Percentiles rank a stretch among this genome's conserved stretches.
phyloP scores from a whole-genome alignment of 176 grass and related monocot genomes.

The Tuctoria greenei region DNA sequence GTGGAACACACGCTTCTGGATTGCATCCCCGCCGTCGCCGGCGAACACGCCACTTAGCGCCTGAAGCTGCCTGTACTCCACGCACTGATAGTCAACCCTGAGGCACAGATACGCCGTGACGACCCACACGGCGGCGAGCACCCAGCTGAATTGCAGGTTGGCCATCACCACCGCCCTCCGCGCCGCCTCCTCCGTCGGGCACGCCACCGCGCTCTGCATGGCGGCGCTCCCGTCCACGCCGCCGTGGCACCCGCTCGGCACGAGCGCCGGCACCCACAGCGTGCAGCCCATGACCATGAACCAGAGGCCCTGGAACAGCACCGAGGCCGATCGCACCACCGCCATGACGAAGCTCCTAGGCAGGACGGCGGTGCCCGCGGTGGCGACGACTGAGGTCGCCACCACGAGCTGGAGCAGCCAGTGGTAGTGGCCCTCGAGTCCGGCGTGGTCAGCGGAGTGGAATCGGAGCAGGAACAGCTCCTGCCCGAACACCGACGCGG shows the following conservation, averaged over 20 bases:
- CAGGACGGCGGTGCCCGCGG: constrained; percentile 35
- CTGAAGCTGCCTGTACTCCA: constrained; percentile 62
- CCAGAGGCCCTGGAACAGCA: constrained; percentile 78
- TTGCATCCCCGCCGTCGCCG: constrained; percentile 26
- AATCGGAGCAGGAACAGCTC: constrained; percentile 75
- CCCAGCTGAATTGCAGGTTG: constrained; percentile 88
- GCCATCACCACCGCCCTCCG: constrained; percentile 55
- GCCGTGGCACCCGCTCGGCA: constrained; percentile 54
- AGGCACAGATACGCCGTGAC: constrained; percentile 63
- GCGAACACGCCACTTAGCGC: background rate
- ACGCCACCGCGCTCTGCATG: constrained; percentile 48
- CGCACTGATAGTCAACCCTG: constrained; percentile 34
- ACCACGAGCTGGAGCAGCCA: constrained; percentile 77
- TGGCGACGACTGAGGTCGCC: constrained; percentile 23
- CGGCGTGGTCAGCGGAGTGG: constrained; percentile 71
- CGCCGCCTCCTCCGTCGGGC: constrained; percentile 53
- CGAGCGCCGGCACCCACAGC: constrained; percentile 70
- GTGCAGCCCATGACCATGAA: constrained; percentile 74
- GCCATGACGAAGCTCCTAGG: constrained; percentile 57
- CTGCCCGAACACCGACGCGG: constrained; percentile 70
- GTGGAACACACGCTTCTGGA: constrained; percentile 42
- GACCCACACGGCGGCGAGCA: constrained; percentile 49
- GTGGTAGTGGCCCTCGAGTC: constrained; percentile 87
- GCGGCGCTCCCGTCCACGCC: constrained; percentile 1
- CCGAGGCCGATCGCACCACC: constrained; percentile 49